Percentiles rank a stretch among this genome's conserved stretches.
phyloP scores from a whole-genome alignment of 2,329 filamentous ascomycete species.

The Amylocarpus encephaloides region DNA sequence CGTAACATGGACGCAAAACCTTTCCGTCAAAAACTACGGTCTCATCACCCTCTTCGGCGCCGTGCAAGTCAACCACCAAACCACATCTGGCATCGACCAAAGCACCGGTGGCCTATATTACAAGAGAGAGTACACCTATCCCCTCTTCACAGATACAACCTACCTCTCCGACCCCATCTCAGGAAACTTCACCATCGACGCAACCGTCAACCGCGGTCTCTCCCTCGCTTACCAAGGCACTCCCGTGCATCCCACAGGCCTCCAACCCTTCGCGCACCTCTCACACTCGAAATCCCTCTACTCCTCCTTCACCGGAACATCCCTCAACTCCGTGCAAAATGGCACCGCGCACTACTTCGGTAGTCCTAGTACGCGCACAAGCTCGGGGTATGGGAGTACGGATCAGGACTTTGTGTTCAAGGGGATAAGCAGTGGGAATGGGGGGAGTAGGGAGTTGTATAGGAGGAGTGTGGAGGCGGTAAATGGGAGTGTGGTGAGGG shows the following conservation, averaged over 20 bases:
- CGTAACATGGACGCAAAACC: slow-evolving; percentile 51
- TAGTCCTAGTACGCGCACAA: slow-evolving; percentile 39
- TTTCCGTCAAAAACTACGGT: slow-evolving; percentile 51
- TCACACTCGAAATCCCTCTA: slow-evolving; percentile 19
- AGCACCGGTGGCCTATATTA: slow-evolving; percentile 28
- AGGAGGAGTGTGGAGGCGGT: slow-evolving; percentile 47
- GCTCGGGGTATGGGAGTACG: slow-evolving; percentile 47
- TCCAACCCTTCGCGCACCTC: slow-evolving; percentile 47
- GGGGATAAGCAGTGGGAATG: slow-evolving; percentile 31
- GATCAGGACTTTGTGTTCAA: slow-evolving; percentile 49
- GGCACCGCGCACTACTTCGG: slow-evolving; percentile 52
- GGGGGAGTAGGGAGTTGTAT: slow-evolving; percentile 38
- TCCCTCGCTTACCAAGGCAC: slow-evolving; percentile 39
- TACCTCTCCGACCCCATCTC: slow-evolving; percentile 38
- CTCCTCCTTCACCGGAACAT: slow-evolving; percentile 33
- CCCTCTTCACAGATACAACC: slow-evolving; percentile 51
- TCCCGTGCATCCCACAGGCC: slow-evolving; percentile 51
- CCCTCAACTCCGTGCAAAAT: slow-evolving; percentile 47
- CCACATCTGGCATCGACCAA: slow-evolving; percentile 43
- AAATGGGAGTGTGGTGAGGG: slow-evolving; percentile 46
- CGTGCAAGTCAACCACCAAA: slow-evolving; percentile 46
- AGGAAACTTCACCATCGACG: slow-evolving; percentile 41
- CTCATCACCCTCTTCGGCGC: slow-evolving; percentile 47
- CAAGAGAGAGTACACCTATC: slow-evolving; percentile 48
- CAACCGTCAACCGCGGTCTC: slow-evolving; percentile 43